Evolutionary conservation across 768 basidiomycete genomes (phyloP).

Genomic region (Cystobasidium onofrii): DNA sequence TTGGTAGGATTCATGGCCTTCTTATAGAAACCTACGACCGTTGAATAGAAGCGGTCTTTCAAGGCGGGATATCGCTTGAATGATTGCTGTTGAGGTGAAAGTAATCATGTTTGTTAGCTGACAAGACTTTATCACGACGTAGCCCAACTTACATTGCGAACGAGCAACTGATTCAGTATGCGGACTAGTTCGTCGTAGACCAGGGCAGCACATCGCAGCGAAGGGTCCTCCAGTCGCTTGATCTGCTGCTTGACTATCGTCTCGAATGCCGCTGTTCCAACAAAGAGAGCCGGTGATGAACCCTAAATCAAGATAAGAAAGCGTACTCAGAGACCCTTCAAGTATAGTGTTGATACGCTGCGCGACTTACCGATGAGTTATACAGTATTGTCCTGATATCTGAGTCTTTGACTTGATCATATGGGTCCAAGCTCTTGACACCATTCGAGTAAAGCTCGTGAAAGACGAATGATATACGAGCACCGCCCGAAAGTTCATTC

Average conservation of each 20-base stretch:
- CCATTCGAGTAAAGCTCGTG: slow-evolving; percentile 97
- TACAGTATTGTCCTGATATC: slow-evolving; percentile 93
- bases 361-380: slow-evolving; percentile 76
- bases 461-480: slow-evolving; percentile 96
- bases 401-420: slow-evolving; percentile 97
- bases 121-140: not conserved
- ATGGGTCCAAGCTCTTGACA: slow-evolving; percentile 90
- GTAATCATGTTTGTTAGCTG: not conserved
- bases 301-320: slow-evolving; percentile 64
- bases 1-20: slow-evolving; percentile 84
- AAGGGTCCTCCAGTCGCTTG: slow-evolving; percentile 87
- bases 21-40: slow-evolving; percentile 97
- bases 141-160: slow-evolving; percentile 61
- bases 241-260: slow-evolving; percentile 99
- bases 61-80: slow-evolving; percentile 97
- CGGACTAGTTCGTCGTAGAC: slow-evolving; percentile 97
- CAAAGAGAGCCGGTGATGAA: slow-evolving; percentile 90
- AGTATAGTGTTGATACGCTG: no score
- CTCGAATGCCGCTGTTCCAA: slow-evolving; percentile 94
- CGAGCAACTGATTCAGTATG: slow-evolving; percentile 82
- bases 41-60: slow-evolving; percentile 86
- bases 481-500: slow-evolving; percentile 97
- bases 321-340: no score
- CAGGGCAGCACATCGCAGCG: slow-evolving; percentile 84
- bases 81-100: slow-evolving; percentile 60